Evolutionary conservation across 2,329 filamentous ascomycete species (phyloP), one percentile per base, ranked within the genome.

Genomic region (Aspergillus calidoustus): DNA sequence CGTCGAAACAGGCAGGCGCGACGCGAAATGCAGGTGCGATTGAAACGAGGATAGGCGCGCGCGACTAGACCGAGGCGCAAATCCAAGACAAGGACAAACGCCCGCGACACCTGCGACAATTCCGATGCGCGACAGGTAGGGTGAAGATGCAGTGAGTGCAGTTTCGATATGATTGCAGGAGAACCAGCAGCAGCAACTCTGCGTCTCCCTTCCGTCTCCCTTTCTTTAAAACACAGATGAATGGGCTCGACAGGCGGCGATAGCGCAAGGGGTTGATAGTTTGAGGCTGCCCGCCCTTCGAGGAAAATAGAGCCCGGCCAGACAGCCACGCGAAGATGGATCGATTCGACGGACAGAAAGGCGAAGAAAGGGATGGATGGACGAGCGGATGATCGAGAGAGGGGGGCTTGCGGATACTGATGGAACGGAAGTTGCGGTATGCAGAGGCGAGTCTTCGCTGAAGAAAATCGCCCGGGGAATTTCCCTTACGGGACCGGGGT

Each of bases 401-500:
- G 43, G 38, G 61, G 60, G 59, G 54, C 58, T 41, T 57, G 64
- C 47, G 55, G 53, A 58, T 43, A 34, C 43, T 57, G 63, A 58
- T 63, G 60, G 58, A 59, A 54, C 61, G 62, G 61, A 69, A 70
- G 64, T 70, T 70, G 67, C 68, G 68, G 68, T 70, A 70, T 70
- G 67, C 65, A 68, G 64, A 63, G 61, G 51, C 59, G 54, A 62
- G 48, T 43, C 62, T 60, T 68, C 64, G 61, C 57, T 65, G 63
- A 61, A 62, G 49, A 61, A 64, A 67, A 66, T 68, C 50, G 57
- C 43, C 67, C 66, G 66, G 67, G 60, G 64, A 60, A 61, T 62
- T 66, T 64, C 65, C 65, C 64, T 67, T 68, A 59, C 56, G 61
- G 60, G 64, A 58, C 41, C 47, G 53, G 55, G 62, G 54, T 41